Evolutionary conservation across 2,329 filamentous ascomycete species (phyloP).

Genomic region (Pseudocercospora fijiensis): DNA sequence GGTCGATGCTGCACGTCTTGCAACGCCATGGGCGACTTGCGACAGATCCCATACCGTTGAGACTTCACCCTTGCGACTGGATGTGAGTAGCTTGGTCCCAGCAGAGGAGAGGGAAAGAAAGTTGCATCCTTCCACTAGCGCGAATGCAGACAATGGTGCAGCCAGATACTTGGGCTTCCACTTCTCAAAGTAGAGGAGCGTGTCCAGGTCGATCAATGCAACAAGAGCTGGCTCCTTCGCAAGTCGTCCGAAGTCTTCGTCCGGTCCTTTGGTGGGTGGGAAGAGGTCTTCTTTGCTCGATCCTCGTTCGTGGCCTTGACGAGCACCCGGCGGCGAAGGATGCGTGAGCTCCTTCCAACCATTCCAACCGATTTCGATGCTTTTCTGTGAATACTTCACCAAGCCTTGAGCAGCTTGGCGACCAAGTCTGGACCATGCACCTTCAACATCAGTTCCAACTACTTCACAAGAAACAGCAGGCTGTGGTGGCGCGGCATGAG

Average conservation of each 20-base stretch:
- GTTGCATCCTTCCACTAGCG: slow-evolving; percentile 71
- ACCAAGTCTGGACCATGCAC: slow-evolving; percentile 44
- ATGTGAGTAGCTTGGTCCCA: slow-evolving; percentile 72
- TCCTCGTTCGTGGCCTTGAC: slow-evolving; percentile 21
- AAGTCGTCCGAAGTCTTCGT: slow-evolving; percentile 55
- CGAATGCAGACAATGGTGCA: slow-evolving; percentile 69
- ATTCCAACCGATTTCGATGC: slow-evolving; percentile 70
- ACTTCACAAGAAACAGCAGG: slow-evolving; percentile 66
- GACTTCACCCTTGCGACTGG: slow-evolving; percentile 79
- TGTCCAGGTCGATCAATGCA: slow-evolving; percentile 70
- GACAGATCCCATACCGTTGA: slow-evolving; percentile 80
- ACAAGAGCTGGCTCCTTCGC: slow-evolving; percentile 68
- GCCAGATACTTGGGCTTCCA: slow-evolving; percentile 51
- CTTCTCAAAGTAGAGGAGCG: slow-evolving; percentile 51
- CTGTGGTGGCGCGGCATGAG: slow-evolving; percentile 67
- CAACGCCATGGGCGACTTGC: slow-evolving; percentile 49
- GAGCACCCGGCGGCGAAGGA: slow-evolving; percentile 40
- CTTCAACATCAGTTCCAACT: slow-evolving; percentile 68
- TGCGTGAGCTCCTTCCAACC: slow-evolving; percentile 83
- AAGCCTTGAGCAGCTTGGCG: slow-evolving; percentile 75
- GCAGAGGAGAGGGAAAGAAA: slow-evolving; percentile 76
- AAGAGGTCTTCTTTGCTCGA: slow-evolving; percentile 47
- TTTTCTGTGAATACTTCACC: slow-evolving; percentile 60
- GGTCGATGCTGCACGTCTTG: slow-evolving; percentile 10
- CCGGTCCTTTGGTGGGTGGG: slow-evolving; percentile 70